Evolutionary conservation across 2,329 filamentous ascomycete species (phyloP).

Genomic region (Pseudogymnoascus sp.): DNA sequence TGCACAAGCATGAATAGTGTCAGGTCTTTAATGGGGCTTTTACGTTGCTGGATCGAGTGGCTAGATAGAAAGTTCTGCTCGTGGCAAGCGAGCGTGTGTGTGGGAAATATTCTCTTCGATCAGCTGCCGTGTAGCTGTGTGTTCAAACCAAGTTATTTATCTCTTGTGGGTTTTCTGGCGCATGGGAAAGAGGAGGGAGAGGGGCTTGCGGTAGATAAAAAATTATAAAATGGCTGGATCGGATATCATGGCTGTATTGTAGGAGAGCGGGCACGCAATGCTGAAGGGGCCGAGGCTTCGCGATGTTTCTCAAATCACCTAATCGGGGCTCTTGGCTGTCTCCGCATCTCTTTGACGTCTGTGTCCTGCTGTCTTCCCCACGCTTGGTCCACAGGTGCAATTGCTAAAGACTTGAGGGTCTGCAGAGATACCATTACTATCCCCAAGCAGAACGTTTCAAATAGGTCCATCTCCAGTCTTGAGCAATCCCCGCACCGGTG

Average conservation of each 20-base stretch:
- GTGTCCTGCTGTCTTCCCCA: neutral
- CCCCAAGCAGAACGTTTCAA: neutral
- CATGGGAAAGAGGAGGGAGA: neutral
- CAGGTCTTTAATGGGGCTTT: neutral
- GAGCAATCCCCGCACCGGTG: neutral
- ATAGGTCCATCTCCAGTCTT: neutral
- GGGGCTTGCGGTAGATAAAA: neutral
- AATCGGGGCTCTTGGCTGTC: neutral
- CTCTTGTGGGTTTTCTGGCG: neutral
- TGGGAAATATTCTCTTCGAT: neutral
- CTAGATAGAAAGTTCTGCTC: neutral
- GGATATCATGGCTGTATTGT: neutral
- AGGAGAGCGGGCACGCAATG: neutral
- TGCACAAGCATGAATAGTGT: neutral
- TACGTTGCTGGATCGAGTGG: neutral
- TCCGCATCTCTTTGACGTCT: neutral
- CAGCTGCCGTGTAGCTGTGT: neutral
- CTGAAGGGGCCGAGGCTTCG: neutral
- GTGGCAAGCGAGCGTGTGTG: neutral
- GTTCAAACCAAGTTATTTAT: neutral
- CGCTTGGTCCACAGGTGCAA: neutral
- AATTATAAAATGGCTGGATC: slow-evolving; percentile 7
- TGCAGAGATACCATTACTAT: neutral
- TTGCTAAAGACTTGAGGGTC: neutral
- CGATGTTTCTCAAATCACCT: neutral